phyloP scores from a whole-genome alignment of 1,284 basidiomycete species.

The Apiotrichum porosum region DNA sequence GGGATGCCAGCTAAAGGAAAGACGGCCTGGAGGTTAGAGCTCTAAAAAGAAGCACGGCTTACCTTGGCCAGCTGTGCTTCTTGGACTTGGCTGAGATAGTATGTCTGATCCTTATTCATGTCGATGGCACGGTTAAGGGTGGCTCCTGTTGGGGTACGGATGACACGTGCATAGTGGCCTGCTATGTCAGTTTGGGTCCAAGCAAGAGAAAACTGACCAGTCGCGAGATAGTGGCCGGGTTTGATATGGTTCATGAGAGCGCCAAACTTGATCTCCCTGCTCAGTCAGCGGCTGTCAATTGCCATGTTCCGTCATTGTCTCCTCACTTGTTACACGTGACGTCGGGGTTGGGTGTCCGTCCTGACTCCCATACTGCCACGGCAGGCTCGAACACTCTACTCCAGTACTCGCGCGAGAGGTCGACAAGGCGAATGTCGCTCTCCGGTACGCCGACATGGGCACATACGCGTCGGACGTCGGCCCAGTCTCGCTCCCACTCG shows the following conservation, averaged over 20 bases:
- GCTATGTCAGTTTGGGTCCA: neutral
- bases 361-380: slow-evolving; percentile 66
- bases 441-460: slow-evolving; percentile 59
- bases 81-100: slow-evolving; percentile 78
- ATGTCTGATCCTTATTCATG: slow-evolving; percentile 80
- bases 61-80: slow-evolving; percentile 57
- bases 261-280: slow-evolving; percentile 89
- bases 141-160: slow-evolving; percentile 51
- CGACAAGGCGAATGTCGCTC: slow-evolving; percentile 60
- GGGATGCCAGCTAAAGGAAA: slow-evolving; percentile 69
- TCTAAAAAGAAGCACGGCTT: slow-evolving; percentile 3
- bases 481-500: slow-evolving; percentile 93
- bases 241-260: slow-evolving; percentile 65
- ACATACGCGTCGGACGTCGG: slow-evolving; percentile 79
- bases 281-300: too few relatives aligned
- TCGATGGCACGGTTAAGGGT: slow-evolving; percentile 66
- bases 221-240: slow-evolving; percentile 64
- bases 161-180: slow-evolving; percentile 87
- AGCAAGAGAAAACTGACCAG: slow-evolving; percentile 54
- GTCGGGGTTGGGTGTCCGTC: slow-evolving; percentile 87
- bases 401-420: slow-evolving; percentile 84
- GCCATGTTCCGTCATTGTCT: neutral
- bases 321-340: slow-evolving; percentile 81
- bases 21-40: slow-evolving; percentile 56
- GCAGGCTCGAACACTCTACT: slow-evolving; percentile 79